phyloP scores from a whole-genome alignment of 1,284 basidiomycete species.

The Pascua guehoae region DNA sequence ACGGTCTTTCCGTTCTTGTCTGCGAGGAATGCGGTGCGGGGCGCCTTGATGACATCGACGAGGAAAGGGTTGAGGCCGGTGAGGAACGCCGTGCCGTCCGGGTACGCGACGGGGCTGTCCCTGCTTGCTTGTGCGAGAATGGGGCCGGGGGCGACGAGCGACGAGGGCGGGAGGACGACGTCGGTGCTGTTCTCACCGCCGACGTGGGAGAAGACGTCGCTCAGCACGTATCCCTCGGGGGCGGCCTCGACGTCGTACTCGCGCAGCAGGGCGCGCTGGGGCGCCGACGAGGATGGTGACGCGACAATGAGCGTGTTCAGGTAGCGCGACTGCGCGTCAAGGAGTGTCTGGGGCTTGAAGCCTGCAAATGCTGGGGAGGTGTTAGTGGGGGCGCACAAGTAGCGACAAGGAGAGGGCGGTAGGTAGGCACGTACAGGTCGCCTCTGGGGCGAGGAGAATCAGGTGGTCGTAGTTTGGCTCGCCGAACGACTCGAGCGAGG shows the following conservation, averaged over 20 bases:
- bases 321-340: conserved; percentile 63
- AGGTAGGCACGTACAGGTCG: conserved; percentile 62
- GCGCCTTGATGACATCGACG: conserved; percentile 74
- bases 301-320: conserved; percentile 84
- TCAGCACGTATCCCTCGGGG: conserved; percentile 2
- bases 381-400: background rate
- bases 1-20: conserved; percentile 55
- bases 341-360: conserved; percentile 76
- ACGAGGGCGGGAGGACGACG: conserved; percentile 60
- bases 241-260: conserved; percentile 56
- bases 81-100: conserved; percentile 48
- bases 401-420: background rate
- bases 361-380: background rate
- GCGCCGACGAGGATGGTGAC: conserved; percentile 57
- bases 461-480: conserved; percentile 74
- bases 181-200: conserved; percentile 8
- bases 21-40: conserved; percentile 54
- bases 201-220: conserved; percentile 51
- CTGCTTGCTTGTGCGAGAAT: conserved; percentile 13
- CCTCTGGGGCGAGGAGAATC: conserved; percentile 73
- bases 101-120: conserved; percentile 10
- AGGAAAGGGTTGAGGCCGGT: conserved; percentile 75
- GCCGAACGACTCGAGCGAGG: conserved; percentile 66
- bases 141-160: conserved; percentile 64
- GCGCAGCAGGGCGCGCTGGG: conserved; percentile 53